phyloP scores from a whole-genome alignment of 2,329 filamentous ascomycete species.

The Talaromyces sp. region DNA sequence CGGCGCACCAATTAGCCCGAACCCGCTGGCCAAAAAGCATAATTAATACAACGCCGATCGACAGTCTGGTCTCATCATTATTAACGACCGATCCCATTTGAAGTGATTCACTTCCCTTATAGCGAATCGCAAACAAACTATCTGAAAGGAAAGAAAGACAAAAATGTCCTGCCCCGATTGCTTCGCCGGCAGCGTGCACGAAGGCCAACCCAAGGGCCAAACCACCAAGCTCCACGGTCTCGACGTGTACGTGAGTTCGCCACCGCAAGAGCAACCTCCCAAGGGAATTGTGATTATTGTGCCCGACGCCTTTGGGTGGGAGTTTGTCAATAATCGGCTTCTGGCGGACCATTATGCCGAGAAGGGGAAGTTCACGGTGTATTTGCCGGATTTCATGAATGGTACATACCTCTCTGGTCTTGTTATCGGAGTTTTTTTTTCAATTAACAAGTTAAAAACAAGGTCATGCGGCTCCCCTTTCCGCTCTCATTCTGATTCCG shows the following conservation, averaged over 20 bases:
- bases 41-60: background rate
- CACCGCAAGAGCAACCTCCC: slow-evolving; percentile 17
- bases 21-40: background rate
- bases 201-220: slow-evolving; percentile 42
- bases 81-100: too few species aligned
- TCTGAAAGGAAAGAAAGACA: background rate
- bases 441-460: background rate
- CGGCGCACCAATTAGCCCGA: background rate
- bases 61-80: too few species aligned
- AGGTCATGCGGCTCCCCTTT: slow-evolving; percentile 14
- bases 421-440: too few species aligned
- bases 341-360: slow-evolving; percentile 52
- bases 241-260: slow-evolving; percentile 39
- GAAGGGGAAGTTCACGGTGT: slow-evolving; percentile 46
- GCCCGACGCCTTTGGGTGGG: slow-evolving; percentile 53
- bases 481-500: slow-evolving; percentile 1
- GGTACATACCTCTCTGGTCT: slow-evolving; percentile 24
- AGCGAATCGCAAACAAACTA: too few species aligned
- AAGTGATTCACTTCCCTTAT: too few species aligned
- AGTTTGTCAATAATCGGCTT: slow-evolving; percentile 48
- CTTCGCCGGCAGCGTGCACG: slow-evolving; percentile 44
- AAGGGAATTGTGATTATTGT: slow-evolving; percentile 51
- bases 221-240: slow-evolving; percentile 45
- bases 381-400: slow-evolving; percentile 54
- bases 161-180: slow-evolving; percentile 33